A percentile compares a stretch with the other conserved stretches of the same genome.
Conservation (phyloP, 768 basidiomycete species). For the Russula dissimulans region DNA sequence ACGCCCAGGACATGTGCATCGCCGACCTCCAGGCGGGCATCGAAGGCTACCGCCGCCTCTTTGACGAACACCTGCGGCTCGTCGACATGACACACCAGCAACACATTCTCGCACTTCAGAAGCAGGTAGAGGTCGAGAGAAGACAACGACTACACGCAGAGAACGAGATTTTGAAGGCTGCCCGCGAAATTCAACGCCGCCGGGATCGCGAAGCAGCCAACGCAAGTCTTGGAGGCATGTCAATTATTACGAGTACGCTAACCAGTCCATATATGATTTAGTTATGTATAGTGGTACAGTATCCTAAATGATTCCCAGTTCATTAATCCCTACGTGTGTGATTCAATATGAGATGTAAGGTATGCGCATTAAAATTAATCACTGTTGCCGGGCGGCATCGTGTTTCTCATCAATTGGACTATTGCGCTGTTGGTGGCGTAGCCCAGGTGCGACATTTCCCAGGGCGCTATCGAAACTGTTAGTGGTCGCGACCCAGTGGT, state of each 20-base stretch:
- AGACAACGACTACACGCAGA: not conserved
- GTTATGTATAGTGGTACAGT: not conserved
- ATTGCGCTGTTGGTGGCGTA: not conserved
- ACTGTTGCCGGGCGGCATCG: not conserved
- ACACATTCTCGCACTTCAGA: not conserved
- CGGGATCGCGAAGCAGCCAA: not conserved
- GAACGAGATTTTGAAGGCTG: not conserved
- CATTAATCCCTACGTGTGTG: not conserved
- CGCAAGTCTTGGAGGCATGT: not conserved
- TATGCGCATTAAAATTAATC: not conserved
- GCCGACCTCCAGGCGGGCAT: not conserved
- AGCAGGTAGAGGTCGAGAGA: not conserved
- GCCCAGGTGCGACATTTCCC: not conserved
- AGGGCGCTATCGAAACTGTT: not conserved
- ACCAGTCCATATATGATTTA: not conserved
- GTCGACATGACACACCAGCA: not conserved
- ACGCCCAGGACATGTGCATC: not conserved
- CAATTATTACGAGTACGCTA: not conserved
- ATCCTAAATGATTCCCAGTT: not conserved
- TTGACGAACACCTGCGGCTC: not conserved
- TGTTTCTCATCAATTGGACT: not conserved
- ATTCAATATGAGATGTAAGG: not conserved
- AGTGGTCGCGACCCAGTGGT: not conserved
- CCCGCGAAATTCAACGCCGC: not conserved
- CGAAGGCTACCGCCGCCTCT: not conserved